Evolutionary conservation across 345 rosid genomes (phyloP), one percentile per base, ranked within the genome.

Genomic region (Linum lewisii): DNA sequence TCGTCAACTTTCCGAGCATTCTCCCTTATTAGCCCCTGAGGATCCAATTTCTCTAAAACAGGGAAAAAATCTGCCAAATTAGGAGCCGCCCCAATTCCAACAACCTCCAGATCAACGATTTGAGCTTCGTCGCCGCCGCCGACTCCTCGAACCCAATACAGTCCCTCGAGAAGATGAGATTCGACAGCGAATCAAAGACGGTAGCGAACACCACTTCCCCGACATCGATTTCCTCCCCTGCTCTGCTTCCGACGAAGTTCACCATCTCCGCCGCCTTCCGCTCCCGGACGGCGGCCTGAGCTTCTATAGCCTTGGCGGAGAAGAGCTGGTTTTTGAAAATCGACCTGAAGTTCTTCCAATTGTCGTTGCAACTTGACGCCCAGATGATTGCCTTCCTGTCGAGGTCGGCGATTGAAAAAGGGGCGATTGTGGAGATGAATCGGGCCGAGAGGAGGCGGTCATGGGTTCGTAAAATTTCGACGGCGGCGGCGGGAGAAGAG

Each of bases 381-480:
- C 60, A 57, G 2, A 29, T 34, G 19, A 57, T 3, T 6, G 38
- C 11, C 13, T 2, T 54, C 6, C 6, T 9, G 38, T 26, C 38
- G 3, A 57, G 19, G 1, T 15, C 60, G 4, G 7, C 5, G 19
- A 1, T 19, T 7, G 6, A 1, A 22, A 1, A 51, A 19, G 54
- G 24, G 54, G 19, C 2, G 6, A 11, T 22, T 51, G 4, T 51
- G 11, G 69, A 63, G 2, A 60, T 45, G 4, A 25, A 59, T 11
- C 77, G 22, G 36, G 47, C 73, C 7, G 64, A 73, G 56, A 68
- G 73, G 21, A 45, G 24, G 8, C 56, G 51, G 51, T 65, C 70
- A 34, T 61, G 69, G 44, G 69, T 73, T 51, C 42, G 64, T 52
- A 73, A 66, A 24, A 73, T 73, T 29, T 62, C 67, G 4, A 58